Conservation (phyloP, 2,329 filamentous ascomycete species). For the Madurella mycetomatis region DNA sequence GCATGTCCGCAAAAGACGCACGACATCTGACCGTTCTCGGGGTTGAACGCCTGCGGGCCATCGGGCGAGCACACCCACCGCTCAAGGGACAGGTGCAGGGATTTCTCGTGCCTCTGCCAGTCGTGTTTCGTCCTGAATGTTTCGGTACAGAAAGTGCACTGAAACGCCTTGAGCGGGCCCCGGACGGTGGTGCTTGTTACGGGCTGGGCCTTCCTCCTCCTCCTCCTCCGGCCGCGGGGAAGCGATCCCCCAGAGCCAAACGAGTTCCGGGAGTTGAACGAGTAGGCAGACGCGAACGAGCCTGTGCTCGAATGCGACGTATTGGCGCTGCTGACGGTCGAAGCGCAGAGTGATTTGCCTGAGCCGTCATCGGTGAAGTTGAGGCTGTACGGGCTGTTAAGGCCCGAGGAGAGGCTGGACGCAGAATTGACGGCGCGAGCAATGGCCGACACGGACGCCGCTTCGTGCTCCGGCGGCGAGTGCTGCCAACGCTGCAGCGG, state of each 20-base stretch:
- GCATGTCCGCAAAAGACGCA: slow-evolving; percentile 58
- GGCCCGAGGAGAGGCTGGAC: slow-evolving; percentile 49
- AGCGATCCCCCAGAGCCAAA: slow-evolving; percentile 33
- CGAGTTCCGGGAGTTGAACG: slow-evolving; percentile 49
- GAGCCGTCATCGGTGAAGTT: slow-evolving; percentile 60
- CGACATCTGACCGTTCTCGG: slow-evolving; percentile 52
- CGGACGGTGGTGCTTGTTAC: slow-evolving; percentile 27
- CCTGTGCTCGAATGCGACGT: slow-evolving; percentile 57
- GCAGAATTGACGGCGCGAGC: slow-evolving; percentile 53
- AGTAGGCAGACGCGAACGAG: slow-evolving; percentile 57
- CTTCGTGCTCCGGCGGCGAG: slow-evolving; percentile 58
- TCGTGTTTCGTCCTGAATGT: slow-evolving; percentile 65
- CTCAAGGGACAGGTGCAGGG: slow-evolving; percentile 60
- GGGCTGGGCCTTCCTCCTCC: slow-evolving; percentile 42
- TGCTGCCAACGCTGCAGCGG: slow-evolving; percentile 56
- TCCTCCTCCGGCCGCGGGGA: slow-evolving; percentile 44
- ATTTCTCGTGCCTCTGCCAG: slow-evolving; percentile 68
- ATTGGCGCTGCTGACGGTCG: slow-evolving; percentile 56
- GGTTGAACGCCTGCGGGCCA: slow-evolving; percentile 51
- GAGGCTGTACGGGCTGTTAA: slow-evolving; percentile 54
- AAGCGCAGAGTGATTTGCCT: slow-evolving; percentile 53
- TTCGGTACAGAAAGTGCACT: slow-evolving; percentile 66
- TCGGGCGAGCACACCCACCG: slow-evolving; percentile 61
- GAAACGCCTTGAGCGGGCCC: slow-evolving; percentile 52
- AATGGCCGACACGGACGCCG: slow-evolving; percentile 55